These are phyloP conservation scores for Candida argentea DNA, from an alignment of 805 yeast genomes.

Conservation along the genomic window DNA sequence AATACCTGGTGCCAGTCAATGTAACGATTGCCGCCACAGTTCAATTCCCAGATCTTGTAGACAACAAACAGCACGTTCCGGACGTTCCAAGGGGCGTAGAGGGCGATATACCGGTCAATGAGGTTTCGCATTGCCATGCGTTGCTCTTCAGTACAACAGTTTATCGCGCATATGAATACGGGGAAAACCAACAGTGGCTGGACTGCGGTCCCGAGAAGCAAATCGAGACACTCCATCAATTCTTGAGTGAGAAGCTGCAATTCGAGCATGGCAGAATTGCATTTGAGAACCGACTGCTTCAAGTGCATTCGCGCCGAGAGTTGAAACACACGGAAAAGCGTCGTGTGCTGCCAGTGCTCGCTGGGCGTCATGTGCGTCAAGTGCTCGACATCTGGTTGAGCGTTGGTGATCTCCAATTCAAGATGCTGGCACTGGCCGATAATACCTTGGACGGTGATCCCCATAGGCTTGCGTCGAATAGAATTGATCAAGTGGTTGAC, in stretches of 20 bases:
- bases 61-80: conserved; percentile 33
- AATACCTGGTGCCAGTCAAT: conserved; percentile 70
- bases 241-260: conserved; percentile 49
- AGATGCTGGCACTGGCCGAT: conserved; percentile 25
- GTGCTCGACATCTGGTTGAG: conserved; percentile 44
- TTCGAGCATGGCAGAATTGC: conserved; percentile 54
- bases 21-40: conserved; percentile 44
- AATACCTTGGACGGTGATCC: conserved; percentile 15
- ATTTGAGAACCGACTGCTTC: conserved; percentile 50
- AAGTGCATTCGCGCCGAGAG: conserved; percentile 58
- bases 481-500: conserved; percentile 51
- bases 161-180: conserved; percentile 66
- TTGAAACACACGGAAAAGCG: conserved; percentile 64
- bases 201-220: conserved; percentile 53
- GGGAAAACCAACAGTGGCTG: conserved; percentile 73
- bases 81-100: conserved; percentile 63
- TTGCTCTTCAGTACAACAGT: conserved; percentile 44
- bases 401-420: conserved; percentile 38
- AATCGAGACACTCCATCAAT: conserved; percentile 46
- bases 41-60: conserved; percentile 38
- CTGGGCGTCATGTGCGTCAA: conserved; percentile 27
- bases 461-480: conserved; percentile 15
- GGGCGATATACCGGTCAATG: conserved; percentile 43
- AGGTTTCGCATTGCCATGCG: conserved; percentile 41
- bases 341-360: conserved; percentile 57